Base-by-base conservation (phyloP, 2,329 filamentous ascomycete genomes). In the Ascocoryne sarcoides region DNA sequence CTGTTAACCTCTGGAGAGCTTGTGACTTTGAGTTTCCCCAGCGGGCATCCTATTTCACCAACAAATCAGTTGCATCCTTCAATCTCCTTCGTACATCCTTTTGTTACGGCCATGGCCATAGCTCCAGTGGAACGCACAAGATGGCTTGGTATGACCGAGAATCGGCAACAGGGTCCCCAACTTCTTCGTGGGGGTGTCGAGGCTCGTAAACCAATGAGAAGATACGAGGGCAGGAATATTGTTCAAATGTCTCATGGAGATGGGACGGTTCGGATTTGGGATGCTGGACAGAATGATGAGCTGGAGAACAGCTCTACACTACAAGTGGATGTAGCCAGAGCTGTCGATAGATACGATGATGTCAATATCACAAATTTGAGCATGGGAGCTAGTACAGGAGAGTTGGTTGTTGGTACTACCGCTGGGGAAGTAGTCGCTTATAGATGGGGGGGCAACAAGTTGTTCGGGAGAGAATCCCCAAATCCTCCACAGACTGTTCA, bases 141-240 rank as follows among this genome's bases (percentile, higher is more conserved):
- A 48, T 98, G 92, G 92, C 73, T 96, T 10, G 85, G 86, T 3
- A 82, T 96, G 78, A 76, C 78, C n/a, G 92, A 96, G 61, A 82
- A 76, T 48, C 76, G 90, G 29, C 74, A 79, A 32, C 79, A 84
- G 53, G 89, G 89, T 1, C 88, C 89, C 31, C 72, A 73, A 8
- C 71, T 98, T 28, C 62, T 95, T 2, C 76, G 77, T 48, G 92
- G 92, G 40, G 92, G 92, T 5, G 82, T 79, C 2, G 81, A 84
- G 58, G 81, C 75, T 2, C 69, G 71, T 4, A 76, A 79, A 47
- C 76, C 80, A 5, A 67, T 85, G 30, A 84, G 86, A 53, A 71
- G 85, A 46, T 89, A 85, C 52, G 88, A 95, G 55, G 74, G 80
- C 45, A 76, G 92, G 35, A 94, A 88, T 42, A 76, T 96, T 32